Base-by-base conservation (phyloP, 129 eudicot genomes). In the Smallanthus sonchifolius region DNA sequence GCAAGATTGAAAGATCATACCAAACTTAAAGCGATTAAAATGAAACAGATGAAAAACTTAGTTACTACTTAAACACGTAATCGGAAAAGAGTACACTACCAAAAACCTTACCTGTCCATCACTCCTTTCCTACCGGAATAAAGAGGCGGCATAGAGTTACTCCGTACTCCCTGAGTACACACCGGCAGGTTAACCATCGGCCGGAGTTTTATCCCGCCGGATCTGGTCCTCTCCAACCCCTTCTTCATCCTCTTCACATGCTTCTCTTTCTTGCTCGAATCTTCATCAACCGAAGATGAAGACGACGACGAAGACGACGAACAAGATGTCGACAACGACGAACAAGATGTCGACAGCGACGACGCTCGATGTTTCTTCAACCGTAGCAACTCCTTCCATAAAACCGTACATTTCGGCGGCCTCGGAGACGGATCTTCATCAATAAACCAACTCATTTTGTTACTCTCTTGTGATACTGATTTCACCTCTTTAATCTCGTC, bases 381-480 rank as follows among this genome's bases (percentile, higher is more conserved):
- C 73, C 95, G 70, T 6, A 90, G 38, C 54, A 93, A 62, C 65
- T 93, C 98, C 61, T 93, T 93, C 98, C 98, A 93, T 67, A 93
- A 73, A 72, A 93, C 98, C 15, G 95, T 90, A 77, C 98, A 90
- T 34, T 80, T 90, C 6, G 97, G 98, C 3, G 97, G 98, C 72
- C 98, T 81, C 3, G 98, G 98, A 4, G 98, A 93, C 1, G 98
- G 98, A 72, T 93, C 98, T 65, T 93, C 97, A 10, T 93, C 98
- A 24, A 93, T 81, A 75, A 88, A 90, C 95, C 92, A 91, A 72
- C 78, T 88, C 76, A 79, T 73, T 39, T 69, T 52, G 47, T 60
- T 85, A 36, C 11, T 81, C 17, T 78, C 78, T 32, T 75, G 78
- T 55, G 10, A 39, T 38, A 61, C 65, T 32, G 48, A 38, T 10